These are phyloP conservation scores for Candida yuanshanica DNA, from an alignment of 805 yeast species.

Conservation along the genomic window DNA sequence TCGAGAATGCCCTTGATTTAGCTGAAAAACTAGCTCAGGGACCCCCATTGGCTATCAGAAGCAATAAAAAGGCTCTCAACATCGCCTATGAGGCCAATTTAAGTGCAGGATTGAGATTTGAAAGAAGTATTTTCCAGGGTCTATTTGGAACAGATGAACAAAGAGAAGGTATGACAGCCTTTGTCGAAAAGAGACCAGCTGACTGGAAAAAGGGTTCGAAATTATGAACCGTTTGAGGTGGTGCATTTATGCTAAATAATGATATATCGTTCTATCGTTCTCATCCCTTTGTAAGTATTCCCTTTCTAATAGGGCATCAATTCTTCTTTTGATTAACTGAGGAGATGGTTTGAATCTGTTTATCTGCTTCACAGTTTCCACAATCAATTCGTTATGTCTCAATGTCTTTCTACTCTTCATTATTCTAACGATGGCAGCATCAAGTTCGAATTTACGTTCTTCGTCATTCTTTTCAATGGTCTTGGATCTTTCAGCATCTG, in stretches of 20 bases:
- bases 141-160: constrained; percentile 43
- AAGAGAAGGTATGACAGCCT: constrained; percentile 46
- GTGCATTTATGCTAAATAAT: constrained; percentile 51
- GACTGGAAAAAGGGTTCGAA: constrained; percentile 18
- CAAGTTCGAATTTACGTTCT: constrained; percentile 62
- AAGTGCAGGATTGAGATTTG: constrained; percentile 35
- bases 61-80: constrained; percentile 42
- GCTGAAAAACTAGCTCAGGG: constrained; percentile 37
- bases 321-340: constrained; percentile 58
- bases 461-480: constrained; percentile 54
- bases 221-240: constrained; percentile 5
- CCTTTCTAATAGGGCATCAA: constrained; percentile 70
- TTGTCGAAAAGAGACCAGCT: constrained; percentile 40
- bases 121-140: constrained; percentile 39
- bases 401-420: constrained; percentile 69
- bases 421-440: constrained; percentile 84
- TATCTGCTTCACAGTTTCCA: constrained; percentile 57
- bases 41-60: constrained; percentile 38
- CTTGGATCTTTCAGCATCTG: constrained; percentile 33
- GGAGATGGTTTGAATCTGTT: constrained; percentile 68
- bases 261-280: constrained; percentile 52
- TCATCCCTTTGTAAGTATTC: constrained; percentile 76
- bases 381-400: constrained; percentile 60
- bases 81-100: constrained; percentile 32
- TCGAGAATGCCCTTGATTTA: constrained; percentile 38